Base-by-base conservation (phyloP, 495 filamentous ascomycete species). In the Cercophora newfieldiana region DNA sequence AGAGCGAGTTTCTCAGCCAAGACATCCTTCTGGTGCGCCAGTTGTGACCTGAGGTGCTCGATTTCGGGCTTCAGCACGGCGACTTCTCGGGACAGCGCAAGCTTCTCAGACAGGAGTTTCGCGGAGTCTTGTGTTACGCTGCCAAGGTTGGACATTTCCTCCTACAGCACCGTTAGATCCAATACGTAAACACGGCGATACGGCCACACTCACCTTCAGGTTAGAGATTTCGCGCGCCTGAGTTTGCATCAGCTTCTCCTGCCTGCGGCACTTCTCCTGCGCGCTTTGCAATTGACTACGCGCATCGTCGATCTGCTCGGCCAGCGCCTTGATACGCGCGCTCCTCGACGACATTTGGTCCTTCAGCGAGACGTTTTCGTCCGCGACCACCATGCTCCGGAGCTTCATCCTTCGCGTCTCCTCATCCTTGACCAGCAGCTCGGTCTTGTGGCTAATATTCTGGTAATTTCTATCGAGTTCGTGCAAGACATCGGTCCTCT, bases 1-100 rank as follows among this genome's bases (percentile, higher is more conserved):
- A 97, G 75, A 18, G 88, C 83, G 19, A 92, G 76, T 68, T 95
- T 96, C 69, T 94, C 91, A 1, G 88, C 79, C 26, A 93, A 79
- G 7, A 89, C 74, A 6, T 82, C 80, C 68, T 92, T 88, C 48
- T 91, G 82, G 25, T 86, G 85, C 18, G 82, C 78, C 24, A 86
- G 83, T 74, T 96, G 91, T 1, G 88, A 84, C 65, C 86, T 84
- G 14, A 96, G 80, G 70, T 92, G 88, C 59, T 96, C 91, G 7
- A 96, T 67, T 72, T 97, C 93, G 33, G 89, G 87, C 69, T 89
- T 90, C 51, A 94, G 70, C 25, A 80, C 78, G 25, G 88, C 81
- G 8, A 97, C 72, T 69, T 96, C 91, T 37, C 90, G 88, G 21
- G 86, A 80, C 21, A 97, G 81, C 1, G 86, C 83, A 10, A 90